Evolutionary conservation across 179 eudicot genomes (phyloP), one percentile per base, ranked within the genome.

Genomic region (Corrigiola litoralis): DNA sequence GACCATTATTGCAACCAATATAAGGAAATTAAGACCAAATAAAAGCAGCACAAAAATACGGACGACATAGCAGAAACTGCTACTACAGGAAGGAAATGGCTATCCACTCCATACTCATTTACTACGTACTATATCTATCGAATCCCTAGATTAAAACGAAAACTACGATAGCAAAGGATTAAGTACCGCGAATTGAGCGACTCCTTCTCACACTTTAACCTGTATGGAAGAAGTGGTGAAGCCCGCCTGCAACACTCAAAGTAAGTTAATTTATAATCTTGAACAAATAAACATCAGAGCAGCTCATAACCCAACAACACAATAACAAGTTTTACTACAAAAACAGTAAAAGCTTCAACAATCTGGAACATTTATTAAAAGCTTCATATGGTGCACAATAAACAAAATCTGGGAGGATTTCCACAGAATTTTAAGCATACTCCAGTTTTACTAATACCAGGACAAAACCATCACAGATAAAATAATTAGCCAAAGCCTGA

Each of bases 141-240:
- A 20, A 11, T 53, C 21, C 12, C 20, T 17, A 5, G 50, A 41
- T 20, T 16, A 53, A 16, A 49, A n/a, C 17, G 41, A 16, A 58
- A 34, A 13, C 6, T 14, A 13, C 18, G 21, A 38, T 13, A 31
- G 28, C 42, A 40, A 25, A 56, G 8, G 8, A 31, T 66, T 63
- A 70, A 38, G 73, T 89, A 92, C 96, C 96, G 77, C 48, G 92
- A 74, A 80, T 85, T 92, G 69, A 92, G 75, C 28, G 85, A 72
- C 81, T 92, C 98, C 76, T 87, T 92, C 62, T 92, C 98, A 72
- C 96, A 89, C 82, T 73, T 85, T 79, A 89, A 72, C 68, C 82
- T 89, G 77, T 85, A 92, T 27, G 90, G 75, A 45, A 65, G 61
- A 48, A 78, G 63, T 42, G 78, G 89, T 23, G 79, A 45, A 25